phyloP scores from a whole-genome alignment of 1,284 basidiomycete genomes.

The Schizophyllum commune region DNA sequence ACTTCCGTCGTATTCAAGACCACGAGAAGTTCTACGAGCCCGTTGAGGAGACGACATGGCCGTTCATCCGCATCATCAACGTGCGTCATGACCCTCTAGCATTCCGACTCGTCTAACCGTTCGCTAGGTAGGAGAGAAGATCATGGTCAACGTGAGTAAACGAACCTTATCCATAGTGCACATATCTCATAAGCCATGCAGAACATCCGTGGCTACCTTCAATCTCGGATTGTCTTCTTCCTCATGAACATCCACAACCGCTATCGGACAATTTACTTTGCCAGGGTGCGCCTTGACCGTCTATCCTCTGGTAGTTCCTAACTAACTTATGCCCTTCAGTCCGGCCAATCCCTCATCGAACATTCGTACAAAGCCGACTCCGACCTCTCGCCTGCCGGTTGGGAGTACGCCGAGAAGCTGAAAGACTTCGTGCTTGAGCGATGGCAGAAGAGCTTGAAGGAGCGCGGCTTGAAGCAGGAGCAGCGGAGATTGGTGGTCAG shows the following conservation, averaged over 20 bases:
- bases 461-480: conserved; percentile 54
- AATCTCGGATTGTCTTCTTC: conserved; percentile 94
- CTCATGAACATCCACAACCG: conserved; percentile 97
- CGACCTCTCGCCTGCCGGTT: conserved; percentile 89
- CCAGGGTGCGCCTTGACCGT: conserved; percentile 50
- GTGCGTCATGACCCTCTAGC: conserved; percentile 31
- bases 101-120: conserved; percentile 2
- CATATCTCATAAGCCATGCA: conserved; percentile 23
- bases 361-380: conserved; percentile 99
- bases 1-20: conserved; percentile 82
- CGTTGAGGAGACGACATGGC: conserved; percentile 78
- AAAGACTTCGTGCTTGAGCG: conserved; percentile 81
- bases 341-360: conserved; percentile 93
- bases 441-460: conserved; percentile 60
- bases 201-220: conserved; percentile 82
- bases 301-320: not conserved
- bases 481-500: conserved; percentile 72
- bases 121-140: conserved; percentile 83
- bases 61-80: conserved; percentile 95
- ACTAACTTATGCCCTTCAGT: conserved; percentile 34
- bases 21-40: conserved; percentile 89
- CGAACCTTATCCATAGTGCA: not conserved
- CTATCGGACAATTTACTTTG: conserved; percentile 89
- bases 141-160: conserved; percentile 75
- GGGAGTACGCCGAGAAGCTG: conserved; percentile 87